These are phyloP conservation scores for Scedosporium minutisporum DNA, from an alignment of 2,329 filamentous ascomycete genomes.

Conservation along the genomic window DNA sequence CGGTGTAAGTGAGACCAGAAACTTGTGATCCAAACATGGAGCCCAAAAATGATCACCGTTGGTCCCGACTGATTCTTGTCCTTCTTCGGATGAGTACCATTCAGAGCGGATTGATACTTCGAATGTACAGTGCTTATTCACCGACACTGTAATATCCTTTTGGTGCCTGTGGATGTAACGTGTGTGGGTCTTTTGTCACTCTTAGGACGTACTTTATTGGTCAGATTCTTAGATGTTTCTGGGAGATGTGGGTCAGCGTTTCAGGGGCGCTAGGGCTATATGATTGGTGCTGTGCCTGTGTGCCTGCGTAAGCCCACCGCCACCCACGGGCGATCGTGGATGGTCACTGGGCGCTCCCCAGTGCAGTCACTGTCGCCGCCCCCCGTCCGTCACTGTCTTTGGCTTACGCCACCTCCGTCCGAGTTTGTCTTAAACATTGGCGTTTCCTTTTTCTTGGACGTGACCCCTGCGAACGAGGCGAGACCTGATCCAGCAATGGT, in stretches of 20 bases:
- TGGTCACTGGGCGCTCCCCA: neutral
- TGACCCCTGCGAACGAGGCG: too few relatives aligned
- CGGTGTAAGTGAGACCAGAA: neutral
- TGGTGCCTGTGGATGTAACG: neutral
- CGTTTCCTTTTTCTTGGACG: too few relatives aligned
- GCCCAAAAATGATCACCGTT: neutral
- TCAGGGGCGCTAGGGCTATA: neutral
- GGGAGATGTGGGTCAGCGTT: conserved; percentile 1
- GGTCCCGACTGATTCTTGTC: too few relatives aligned
- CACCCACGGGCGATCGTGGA: neutral
- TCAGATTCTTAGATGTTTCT: neutral
- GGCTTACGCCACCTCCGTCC: too few relatives aligned
- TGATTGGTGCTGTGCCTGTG: neutral
- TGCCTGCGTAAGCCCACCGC: neutral
- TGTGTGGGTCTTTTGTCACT: neutral
- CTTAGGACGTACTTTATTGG: neutral
- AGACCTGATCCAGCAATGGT: neutral
- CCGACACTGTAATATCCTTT: neutral
- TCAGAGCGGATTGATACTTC: too few relatives aligned
- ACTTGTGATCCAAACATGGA: neutral
- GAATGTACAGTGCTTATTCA: neutral
- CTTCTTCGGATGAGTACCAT: too few relatives aligned
- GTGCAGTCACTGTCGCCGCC: neutral
- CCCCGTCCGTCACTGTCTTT: too few relatives aligned
- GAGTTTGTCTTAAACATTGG: too few relatives aligned